These are phyloP conservation scores for Fomitopsis schrenkii DNA, from an alignment of 1,284 basidiomycete genomes.

Conservation along the genomic window DNA sequence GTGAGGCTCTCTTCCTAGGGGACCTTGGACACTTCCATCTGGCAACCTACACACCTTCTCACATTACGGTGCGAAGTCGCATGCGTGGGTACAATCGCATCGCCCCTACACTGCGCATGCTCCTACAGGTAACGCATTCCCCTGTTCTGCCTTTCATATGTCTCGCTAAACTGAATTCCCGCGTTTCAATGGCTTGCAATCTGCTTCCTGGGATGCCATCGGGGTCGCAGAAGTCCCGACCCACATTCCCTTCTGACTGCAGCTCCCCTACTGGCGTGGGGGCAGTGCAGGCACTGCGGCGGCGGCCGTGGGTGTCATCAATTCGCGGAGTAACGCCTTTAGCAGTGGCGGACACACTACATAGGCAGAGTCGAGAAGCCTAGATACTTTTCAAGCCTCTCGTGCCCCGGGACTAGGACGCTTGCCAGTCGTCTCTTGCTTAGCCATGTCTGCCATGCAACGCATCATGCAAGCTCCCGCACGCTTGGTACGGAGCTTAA, in stretches of 20 bases:
- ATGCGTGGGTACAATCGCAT: not conserved
- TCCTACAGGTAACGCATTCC: not conserved
- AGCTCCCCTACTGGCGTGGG: not conserved
- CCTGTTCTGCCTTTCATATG: not conserved
- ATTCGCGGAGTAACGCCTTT: not conserved
- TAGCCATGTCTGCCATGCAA: conserved; percentile 2
- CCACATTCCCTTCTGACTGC: not conserved
- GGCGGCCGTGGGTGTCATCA: not conserved
- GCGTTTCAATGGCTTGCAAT: not conserved
- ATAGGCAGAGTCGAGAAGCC: conserved; percentile 1
- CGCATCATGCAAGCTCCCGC: conserved; percentile 3
- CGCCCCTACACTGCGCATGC: not conserved
- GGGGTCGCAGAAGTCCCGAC: conserved; percentile 1
- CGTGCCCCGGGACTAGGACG: not conserved
- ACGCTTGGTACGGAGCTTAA: conserved; percentile 5
- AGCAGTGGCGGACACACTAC: not conserved
- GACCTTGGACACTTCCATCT: not conserved
- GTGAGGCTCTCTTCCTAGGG: not conserved
- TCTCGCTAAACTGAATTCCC: not conserved
- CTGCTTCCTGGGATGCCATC: not conserved
- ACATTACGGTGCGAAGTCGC: not conserved
- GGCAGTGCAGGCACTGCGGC: not conserved
- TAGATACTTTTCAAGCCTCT: not conserved
- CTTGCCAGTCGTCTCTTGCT: not conserved
- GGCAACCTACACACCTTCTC: not conserved